Evolutionary conservation across 2,329 filamentous ascomycete species (phyloP).

Genomic region (Aspergillus viridinutans): DNA sequence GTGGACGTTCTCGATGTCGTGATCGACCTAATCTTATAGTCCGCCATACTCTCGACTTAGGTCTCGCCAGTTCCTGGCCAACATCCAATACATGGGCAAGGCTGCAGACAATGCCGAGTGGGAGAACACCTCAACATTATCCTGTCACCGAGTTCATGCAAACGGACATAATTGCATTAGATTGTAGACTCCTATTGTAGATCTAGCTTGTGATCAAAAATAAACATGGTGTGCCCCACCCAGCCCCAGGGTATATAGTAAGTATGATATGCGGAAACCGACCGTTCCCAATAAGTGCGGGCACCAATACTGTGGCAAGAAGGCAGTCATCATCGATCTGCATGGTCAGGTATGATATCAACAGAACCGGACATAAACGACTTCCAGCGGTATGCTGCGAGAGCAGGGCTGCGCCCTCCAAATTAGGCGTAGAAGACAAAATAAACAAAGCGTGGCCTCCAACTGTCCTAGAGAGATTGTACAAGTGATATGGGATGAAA

Average conservation of each 20-base stretch:
- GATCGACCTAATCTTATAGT: neutral
- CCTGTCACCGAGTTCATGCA: neutral
- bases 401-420: neutral
- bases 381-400: neutral
- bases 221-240: slow-evolving; percentile 17
- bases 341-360: neutral
- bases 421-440: neutral
- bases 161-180: neutral
- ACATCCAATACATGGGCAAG: neutral
- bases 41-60: neutral
- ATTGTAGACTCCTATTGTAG: neutral
- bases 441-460: slow-evolving; percentile 4
- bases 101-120: neutral
- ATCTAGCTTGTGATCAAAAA: neutral
- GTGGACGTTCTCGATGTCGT: neutral
- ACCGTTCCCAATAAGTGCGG: neutral
- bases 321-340: slow-evolving; percentile 5
- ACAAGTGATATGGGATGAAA: slow-evolving; percentile 8
- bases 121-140: no score
- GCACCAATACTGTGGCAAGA: neutral
- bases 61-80: no score
- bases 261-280: slow-evolving; percentile 13
- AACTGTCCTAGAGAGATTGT: slow-evolving; percentile 7
- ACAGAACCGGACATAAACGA: neutral
- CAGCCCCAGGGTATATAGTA: slow-evolving; percentile 23